Base-by-base conservation (phyloP, 306 rosid species). In the Carpinus fangiana region DNA sequence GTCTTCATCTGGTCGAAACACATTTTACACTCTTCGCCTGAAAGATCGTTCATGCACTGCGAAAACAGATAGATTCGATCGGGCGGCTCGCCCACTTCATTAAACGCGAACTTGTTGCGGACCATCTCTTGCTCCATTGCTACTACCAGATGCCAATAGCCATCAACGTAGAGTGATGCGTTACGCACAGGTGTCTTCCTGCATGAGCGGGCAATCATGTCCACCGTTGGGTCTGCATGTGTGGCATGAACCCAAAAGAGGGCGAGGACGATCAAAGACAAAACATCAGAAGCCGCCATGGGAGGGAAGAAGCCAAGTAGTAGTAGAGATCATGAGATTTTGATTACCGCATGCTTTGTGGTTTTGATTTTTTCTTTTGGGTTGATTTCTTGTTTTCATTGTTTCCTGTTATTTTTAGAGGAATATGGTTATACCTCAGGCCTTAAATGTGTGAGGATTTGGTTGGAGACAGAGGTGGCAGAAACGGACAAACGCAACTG, bases 31-130 rank as follows among this genome's bases (percentile, higher is more conserved):
- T 86, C 83, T 2, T 43, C 2, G 5, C n/a, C 41, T 3, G 84
- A 50, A 48, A 78, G 76, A 75, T 83, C 83, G 0, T 52, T 53
- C 75, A 77, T 77, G 73, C 89, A 86, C 48, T 86, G 89, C 0
- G 85, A 26, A 48, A 79, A 72, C 41, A 83, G 5, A 70, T 80
- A 66, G 34, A 83, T 23, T 8, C 83, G 81, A 2, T 86, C 50
- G 6, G 89, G 83, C 8, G 51, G 43, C 10, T 69, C 77, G 18
- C 84, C 83, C 45, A 13, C 65, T 81, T 73, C 83, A 21, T 68
- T 36, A 4, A 70, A 4, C 8, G 85, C 70, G 43, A 59, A 83
- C 52, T 78, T 66, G 31, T 48, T 16, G 0, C 34, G 28, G 18
- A 2, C 43, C 81, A 86, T 69, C 8, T 71, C 67, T 2, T 12